Base-by-base conservation (phyloP, 2,329 filamentous ascomycete genomes). In the Aspergillus hiratsukae region DNA sequence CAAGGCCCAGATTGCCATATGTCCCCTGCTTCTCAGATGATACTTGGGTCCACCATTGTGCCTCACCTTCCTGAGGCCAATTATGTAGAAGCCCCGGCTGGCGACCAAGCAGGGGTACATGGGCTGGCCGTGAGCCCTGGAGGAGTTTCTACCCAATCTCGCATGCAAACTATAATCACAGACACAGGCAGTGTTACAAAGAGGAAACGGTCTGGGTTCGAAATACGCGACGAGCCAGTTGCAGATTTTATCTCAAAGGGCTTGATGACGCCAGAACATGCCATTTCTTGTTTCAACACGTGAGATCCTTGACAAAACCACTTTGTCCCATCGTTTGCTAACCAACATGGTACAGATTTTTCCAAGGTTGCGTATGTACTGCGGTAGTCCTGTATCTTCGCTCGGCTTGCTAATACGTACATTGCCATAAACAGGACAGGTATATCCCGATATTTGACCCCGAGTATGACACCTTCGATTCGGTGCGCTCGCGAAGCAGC, bases 381-480 rank as follows among this genome's bases (percentile, higher is more conserved):
- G 2, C 23, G 17, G 10, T 17, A 9, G 2, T 17, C 17, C 31
- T 7, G 2, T 37, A 17, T 17, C 14, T 7, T 17, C 14, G 2
- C 17, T 4, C 14, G 5, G 11, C 14, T 3, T 14, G 27, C 3
- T 49, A 4, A 25, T 11, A 27, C 19, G 29, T 54, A 25, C 2
- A 37, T 43, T 3, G n/a, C 11, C 11, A 17, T 17, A 7, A 53
- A 17, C 23, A 78, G 74, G 75, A 81, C 63, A 76, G 76, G 58
- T 76, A 80, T 49, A 78, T 81, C 3, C 79, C 79, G 0, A 73
- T 81, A 2, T 81, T 81, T 49, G 78, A 78, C 52, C 71, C 75
- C 17, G 59, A 61, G 14, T 66, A 72, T 37, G 81, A 83, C 58
- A 77, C 75, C 0, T 74, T 81, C 50, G 64, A 73, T 0, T 78